phyloP scores from a whole-genome alignment of 495 filamentous ascomycete genomes.

The Aspergillus homomorphus region DNA sequence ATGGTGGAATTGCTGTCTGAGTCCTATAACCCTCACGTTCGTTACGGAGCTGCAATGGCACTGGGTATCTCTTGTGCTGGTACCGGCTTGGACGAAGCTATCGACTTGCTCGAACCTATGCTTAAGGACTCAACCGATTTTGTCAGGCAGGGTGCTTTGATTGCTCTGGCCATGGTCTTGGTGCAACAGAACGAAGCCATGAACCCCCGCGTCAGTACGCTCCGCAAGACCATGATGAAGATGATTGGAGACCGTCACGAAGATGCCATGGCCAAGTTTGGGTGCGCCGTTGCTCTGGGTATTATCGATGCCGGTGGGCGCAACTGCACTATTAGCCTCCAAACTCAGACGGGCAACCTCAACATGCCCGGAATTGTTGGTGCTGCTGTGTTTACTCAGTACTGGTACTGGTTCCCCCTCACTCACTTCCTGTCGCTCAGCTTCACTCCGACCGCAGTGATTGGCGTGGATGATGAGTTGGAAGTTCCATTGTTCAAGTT shows the following conservation, averaged over 20 bases:
- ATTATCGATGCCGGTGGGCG: conserved; percentile 98
- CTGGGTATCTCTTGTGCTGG: conserved; percentile 97
- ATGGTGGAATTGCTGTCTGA: conserved; percentile 99
- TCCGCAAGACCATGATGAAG: conserved; percentile 84
- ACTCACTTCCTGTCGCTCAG: conserved; percentile 95
- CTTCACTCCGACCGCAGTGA: conserved; percentile 91
- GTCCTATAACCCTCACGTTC: conserved; percentile 98
- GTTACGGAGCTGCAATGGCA: conserved; percentile 97
- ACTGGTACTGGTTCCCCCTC: conserved; percentile 99
- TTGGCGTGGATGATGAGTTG: conserved; percentile 88
- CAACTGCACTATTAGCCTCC: conserved; percentile 96
- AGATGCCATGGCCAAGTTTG: conserved; percentile 99
- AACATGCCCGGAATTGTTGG: conserved; percentile 98
- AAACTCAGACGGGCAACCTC: conserved; percentile 95
- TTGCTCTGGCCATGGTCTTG: conserved; percentile 94
- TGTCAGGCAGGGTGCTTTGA: conserved; percentile 95
- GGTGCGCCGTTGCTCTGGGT: conserved; percentile 86
- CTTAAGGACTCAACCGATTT: conserved; percentile 99
- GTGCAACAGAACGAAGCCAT: conserved; percentile 95
- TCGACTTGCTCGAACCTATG: conserved; percentile 97
- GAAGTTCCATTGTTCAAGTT: conserved; percentile 96
- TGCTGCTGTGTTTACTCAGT: conserved; percentile 97
- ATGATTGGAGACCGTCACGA: conserved; percentile 94
- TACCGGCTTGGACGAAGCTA: conserved; percentile 93
- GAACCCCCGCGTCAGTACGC: conserved; percentile 82